Base-by-base conservation (phyloP, 192 early-diverging fungal species). In the Backusella australiensis region DNA sequence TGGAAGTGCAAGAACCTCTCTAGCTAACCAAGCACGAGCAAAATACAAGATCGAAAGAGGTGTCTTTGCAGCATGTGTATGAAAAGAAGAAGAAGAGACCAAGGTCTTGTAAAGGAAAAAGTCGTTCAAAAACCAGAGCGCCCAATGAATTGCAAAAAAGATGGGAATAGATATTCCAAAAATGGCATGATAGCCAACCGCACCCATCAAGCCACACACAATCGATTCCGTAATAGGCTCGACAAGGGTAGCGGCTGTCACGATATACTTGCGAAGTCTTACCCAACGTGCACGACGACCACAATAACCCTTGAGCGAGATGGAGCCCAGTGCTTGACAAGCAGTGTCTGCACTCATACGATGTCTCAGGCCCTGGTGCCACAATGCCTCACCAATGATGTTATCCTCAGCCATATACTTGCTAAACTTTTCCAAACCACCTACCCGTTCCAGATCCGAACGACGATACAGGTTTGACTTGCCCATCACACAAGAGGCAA, bases 341-440 rank as follows among this genome's bases (percentile, higher is more conserved):
- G 96, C 96, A 42, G 93, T 77, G 73, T 99, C 97, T 35, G 88
- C 86, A 14, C 96, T 94, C 91, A 98, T 96, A 19, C 82, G 84
- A 83, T 99, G 98, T 65, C 89, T 75, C 59, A 90, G 86, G 1
- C 96, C 94, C 69, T 87, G 82, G 52, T 86, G 86, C 93, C 93
- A 96, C 17, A 99, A 81, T 9, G 90, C 91, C 36, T 92, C 90
- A 9, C 94, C 97, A 65, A 99, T 93, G 67, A 96, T 90, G 82
- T 99, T 99, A 80, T 99, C 97, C 78, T 99, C 97, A 15, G 93
- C 91, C 90, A 98, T 93, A 83, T 90, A 98, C 77, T 95, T 89
- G 44, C 93, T 96, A 86, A 97, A 99, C 32, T 91, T 80, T 12
- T 82, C 90, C 34, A 99, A 81, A 0, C 96, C 97, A 11, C 96